Base-by-base conservation (phyloP, 2,329 filamentous ascomycete genomes). In the Cyphellophora europaea region DNA sequence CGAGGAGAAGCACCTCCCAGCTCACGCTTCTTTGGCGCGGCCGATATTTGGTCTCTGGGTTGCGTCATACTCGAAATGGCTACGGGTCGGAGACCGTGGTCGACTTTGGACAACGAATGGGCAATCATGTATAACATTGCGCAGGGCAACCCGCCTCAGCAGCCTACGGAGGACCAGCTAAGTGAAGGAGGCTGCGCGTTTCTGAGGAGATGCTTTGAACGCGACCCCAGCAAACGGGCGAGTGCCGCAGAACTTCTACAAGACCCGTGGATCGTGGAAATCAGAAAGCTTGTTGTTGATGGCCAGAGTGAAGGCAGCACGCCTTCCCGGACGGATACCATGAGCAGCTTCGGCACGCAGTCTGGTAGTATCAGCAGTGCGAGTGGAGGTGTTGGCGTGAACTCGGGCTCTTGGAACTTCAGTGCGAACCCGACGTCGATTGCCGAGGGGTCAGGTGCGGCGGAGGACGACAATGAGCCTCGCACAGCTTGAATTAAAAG, bases 81-180 rank as follows among this genome's bases (percentile, higher is more conserved):
- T 3, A 98, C 91, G 0, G 91, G 91, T 13, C 77, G 87, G 43
- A 78, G 89, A 11, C 91, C 91, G 1, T 98, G 91, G 91, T 86
- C 87, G 16, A 86, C 81, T 45, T 77, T 96, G 30, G 91, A 98
- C 65, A 98, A 98, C 55, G 91, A 98, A 60, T 98, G 88, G 87
- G 91, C 91, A 27, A 96, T 98, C 64, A 98, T 98, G 91, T 98
- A 95, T 71, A 96, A 96, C 66, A 98, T 98, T 53, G 91, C 91
- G 1, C 89, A 94, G 56, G 91, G 91, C 45, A 93, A 95, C 51
- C 83, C 87, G 32, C 91, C 91, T 5, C 81, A 86, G 54, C 69
- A 95, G 37, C 91, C 91, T 2, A 71, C 75, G 1, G 57, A 67
- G 1, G 89, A 96, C 34, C 89, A 96, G 59, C 73, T 98, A 44